These are phyloP conservation scores for Oryza brachyantha DNA, from an alignment of 176 grass and related monocot genomes.

Conservation along the genomic window DNA sequence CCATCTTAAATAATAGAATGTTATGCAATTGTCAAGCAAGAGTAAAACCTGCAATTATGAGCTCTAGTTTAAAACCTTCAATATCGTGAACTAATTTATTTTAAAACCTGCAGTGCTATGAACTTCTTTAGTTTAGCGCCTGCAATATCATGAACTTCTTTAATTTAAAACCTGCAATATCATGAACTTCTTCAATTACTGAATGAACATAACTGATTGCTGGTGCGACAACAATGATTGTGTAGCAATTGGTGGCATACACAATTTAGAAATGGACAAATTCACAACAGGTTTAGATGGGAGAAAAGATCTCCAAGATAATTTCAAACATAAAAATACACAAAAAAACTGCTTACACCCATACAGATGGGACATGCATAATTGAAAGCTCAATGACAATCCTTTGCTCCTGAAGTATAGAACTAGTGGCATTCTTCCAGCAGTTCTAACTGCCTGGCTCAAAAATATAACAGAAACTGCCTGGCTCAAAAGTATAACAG, in stretches of 20 bases:
- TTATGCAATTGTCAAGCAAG: neutral
- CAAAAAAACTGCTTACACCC: neutral
- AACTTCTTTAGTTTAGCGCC: too few relatives aligned
- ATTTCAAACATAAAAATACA: neutral
- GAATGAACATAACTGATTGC: neutral
- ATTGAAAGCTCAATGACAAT: neutral
- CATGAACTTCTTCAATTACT: too few relatives aligned
- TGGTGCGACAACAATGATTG: neutral
- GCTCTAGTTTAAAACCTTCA: too few relatives aligned
- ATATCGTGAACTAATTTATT: too few relatives aligned
- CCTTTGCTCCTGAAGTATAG: neutral
- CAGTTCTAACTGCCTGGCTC: neutral
- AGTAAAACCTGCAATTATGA: neutral
- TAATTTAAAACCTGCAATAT: too few relatives aligned
- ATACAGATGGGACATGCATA: neutral
- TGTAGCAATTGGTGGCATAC: neutral
- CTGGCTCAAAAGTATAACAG: too few relatives aligned
- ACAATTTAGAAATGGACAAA: neutral
- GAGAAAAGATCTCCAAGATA: neutral
- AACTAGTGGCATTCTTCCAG: neutral
- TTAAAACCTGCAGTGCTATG: too few relatives aligned
- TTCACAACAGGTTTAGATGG: neutral
- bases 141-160: too few relatives aligned
- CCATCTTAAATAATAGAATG: neutral
- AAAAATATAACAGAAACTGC: neutral